Evolutionary conservation across 2,329 filamentous ascomycete genomes (phyloP).

Genomic region (Beauveria bassiana): DNA sequence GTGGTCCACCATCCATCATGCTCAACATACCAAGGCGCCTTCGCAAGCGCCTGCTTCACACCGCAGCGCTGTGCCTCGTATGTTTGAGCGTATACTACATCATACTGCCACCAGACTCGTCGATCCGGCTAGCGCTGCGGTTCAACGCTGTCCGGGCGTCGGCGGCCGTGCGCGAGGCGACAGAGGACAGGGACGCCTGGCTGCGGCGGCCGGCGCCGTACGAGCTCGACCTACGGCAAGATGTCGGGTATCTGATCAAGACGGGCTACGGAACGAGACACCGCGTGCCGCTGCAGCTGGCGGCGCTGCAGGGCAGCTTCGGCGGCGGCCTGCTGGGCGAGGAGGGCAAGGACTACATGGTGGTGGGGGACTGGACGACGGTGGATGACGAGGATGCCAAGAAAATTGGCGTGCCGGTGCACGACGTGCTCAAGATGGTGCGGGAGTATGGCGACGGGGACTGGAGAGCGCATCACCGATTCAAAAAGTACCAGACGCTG

Average conservation of each 20-base stretch:
- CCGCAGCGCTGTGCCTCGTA: conserved; percentile 19
- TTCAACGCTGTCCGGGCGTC: conserved; percentile 27
- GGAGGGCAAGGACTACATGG: conserved; percentile 35
- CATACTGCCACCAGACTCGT: conserved; percentile 26
- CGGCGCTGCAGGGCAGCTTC: conserved; percentile 30
- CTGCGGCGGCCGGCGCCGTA: conserved; percentile 31
- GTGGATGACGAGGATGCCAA: conserved; percentile 24
- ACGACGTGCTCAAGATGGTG: conserved; percentile 34
- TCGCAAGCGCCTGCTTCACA: conserved; percentile 21
- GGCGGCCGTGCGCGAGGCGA: conserved; percentile 22
- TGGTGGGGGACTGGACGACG: conserved; percentile 44
- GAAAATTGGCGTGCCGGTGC: conserved; percentile 27
- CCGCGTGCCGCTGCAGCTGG: conserved; percentile 38
- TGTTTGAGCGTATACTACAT: conserved; percentile 20
- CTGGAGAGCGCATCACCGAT: conserved; percentile 24
- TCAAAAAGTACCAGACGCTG: conserved; percentile 34
- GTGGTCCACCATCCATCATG: conserved; percentile 9
- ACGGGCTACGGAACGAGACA: conserved; percentile 47
- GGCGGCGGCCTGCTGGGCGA: conserved; percentile 23
- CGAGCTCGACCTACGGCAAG: conserved; percentile 35
- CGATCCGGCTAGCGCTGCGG: conserved; percentile 24
- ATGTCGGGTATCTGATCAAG: conserved; percentile 46
- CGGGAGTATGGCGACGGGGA: conserved; percentile 24
- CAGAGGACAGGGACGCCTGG: conserved; percentile 32
- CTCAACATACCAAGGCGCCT: conserved; percentile 21